Conservation (phyloP, 331 rosid genomes). For the Malus hybrid region DNA sequence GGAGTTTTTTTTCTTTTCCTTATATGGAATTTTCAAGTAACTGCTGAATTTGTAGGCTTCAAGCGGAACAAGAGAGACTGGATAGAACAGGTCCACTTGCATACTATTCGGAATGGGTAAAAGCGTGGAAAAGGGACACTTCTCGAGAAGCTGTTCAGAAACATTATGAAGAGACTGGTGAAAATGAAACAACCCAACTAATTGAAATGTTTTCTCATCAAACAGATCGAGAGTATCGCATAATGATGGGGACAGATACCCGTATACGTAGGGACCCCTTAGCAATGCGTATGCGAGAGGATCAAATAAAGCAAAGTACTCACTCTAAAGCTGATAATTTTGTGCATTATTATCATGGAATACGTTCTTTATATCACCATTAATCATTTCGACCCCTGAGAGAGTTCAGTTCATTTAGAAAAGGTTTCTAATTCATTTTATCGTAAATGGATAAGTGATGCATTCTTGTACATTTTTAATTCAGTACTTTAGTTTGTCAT, state of each 20-base stretch:
- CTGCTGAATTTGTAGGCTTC: slow-evolving; percentile 52
- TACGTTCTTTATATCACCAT: neutral
- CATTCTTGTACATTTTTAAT: neutral
- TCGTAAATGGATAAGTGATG: neutral
- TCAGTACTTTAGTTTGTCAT: neutral
- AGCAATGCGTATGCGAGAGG: slow-evolving; percentile 93
- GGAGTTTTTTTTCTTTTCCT: neutral
- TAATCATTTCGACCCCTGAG: neutral
- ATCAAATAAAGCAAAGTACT: slow-evolving; percentile 94
- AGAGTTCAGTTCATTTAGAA: neutral
- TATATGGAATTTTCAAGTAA: slow-evolving; percentile 1
- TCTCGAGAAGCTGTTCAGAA: slow-evolving; percentile 76
- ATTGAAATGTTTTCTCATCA: slow-evolving; percentile 80
- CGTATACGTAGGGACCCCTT: slow-evolving; percentile 87
- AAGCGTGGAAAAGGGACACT: slow-evolving; percentile 82
- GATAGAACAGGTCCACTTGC: slow-evolving; percentile 63
- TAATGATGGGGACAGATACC: slow-evolving; percentile 97
- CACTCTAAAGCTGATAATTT: slow-evolving; percentile 29
- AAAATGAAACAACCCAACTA: slow-evolving; percentile 75
- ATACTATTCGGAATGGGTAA: slow-evolving; percentile 94
- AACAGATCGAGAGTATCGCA: slow-evolving; percentile 88
- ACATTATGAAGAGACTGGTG: slow-evolving; percentile 94
- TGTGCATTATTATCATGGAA: slow-evolving; percentile 16
- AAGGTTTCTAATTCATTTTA: neutral
- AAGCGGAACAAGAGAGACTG: slow-evolving; percentile 68